Evolutionary conservation across 108 stramenopile genomes (phyloP).

Genomic region (Hondaea fermentalgiana): DNA sequence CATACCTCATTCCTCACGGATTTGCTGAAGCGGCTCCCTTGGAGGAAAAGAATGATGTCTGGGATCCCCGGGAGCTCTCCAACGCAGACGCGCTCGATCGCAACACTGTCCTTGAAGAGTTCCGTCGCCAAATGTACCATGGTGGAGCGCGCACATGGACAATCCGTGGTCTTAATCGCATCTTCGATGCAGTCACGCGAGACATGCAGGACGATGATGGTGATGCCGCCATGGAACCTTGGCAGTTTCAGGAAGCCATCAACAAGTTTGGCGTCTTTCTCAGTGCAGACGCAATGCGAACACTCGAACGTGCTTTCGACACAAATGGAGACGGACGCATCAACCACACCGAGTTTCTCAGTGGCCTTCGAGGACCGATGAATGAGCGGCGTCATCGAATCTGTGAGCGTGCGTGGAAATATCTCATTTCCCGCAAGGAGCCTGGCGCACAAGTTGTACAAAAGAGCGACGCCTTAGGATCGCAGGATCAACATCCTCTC

Average conservation of each 20-base stretch:
- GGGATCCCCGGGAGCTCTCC: neutral
- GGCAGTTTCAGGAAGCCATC: neutral
- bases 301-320: neutral
- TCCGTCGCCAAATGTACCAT: neutral
- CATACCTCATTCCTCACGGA: neutral
- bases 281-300: neutral
- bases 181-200: neutral
- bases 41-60: neutral
- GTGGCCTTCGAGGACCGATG: neutral
- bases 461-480: neutral
- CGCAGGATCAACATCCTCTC: neutral
- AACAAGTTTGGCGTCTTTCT: slow-evolving; percentile 13
- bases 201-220: neutral
- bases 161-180: neutral
- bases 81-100: neutral
- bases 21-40: neutral
- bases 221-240: neutral
- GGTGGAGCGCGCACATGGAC: neutral
- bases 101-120: neutral
- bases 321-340: neutral
- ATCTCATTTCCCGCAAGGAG: neutral
- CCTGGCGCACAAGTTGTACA: neutral
- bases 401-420: neutral
- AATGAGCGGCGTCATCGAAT: neutral
- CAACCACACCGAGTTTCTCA: neutral